Evolutionary conservation across 2,329 filamentous ascomycete species (phyloP), one percentile per base, ranked within the genome.

Genomic region (Talaromyces sp.): DNA sequence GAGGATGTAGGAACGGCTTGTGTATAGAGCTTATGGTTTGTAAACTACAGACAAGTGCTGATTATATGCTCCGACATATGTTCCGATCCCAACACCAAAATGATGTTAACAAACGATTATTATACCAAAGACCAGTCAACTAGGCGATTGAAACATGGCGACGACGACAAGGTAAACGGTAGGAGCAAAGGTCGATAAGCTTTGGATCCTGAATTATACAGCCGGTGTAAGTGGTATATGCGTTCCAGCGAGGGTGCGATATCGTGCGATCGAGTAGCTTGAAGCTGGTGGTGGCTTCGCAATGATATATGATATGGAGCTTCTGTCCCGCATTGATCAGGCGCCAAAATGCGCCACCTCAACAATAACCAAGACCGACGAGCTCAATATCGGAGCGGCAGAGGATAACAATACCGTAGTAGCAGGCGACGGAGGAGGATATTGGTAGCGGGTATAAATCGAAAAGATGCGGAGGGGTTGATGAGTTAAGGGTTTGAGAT

Each of bases 271-370:
- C 50, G 24, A 24, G 33, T 56, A 22, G 16, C n/a, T 3, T 5
- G n/a, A 37, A 24, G 33, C 52, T 35, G 45, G 45, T 47, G 47
- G 47, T 31, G 48, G 7, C 22, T 27, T 50, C 47, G 27, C 5
- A 31, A 19, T 13, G 27, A 50, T 9, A 31, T 50, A 50, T 50
- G 47, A 3, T 33, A 52, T 52, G 24, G 24, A 56, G 52, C n/a
- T 56, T 22, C n/a, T 56, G 52, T 56, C 52, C 52, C 33, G 33
- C 52, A 33, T 37, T 56, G 33, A 56, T 56, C 11, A 56, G 52
- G 52, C 33, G 31, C 14, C 31, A 37, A 56, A 31, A 22, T 54
- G 27, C 27, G 31, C 50, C 31, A 22, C 33, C 33, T 14, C 24
- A n/a, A 54, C n/a, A 16, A 10, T 24, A 19, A 8, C 31, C 33